Evolutionary conservation across 2,329 filamentous ascomycete genomes (phyloP).

Genomic region (Pseudocercospora eumusae): DNA sequence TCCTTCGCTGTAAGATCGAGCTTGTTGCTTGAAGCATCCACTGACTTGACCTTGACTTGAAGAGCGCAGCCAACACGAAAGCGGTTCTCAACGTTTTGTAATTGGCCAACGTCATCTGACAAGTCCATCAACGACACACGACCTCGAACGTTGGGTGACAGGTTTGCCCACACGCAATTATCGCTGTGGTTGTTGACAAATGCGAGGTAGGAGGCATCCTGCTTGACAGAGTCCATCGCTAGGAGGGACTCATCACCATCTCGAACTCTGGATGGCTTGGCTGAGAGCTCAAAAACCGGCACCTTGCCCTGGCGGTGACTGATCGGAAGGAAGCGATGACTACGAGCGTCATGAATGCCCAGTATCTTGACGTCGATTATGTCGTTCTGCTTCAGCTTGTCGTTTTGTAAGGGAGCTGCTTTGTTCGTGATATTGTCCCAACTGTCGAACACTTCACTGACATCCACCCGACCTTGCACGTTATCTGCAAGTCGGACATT

Average conservation of each 20-base stretch:
- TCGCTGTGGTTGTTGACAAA: conserved; percentile 88
- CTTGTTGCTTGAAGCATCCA: conserved; percentile 71
- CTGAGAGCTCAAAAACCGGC: conserved; percentile 80
- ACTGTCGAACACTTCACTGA: conserved; percentile 83
- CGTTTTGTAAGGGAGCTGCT: conserved; percentile 72
- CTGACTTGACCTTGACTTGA: conserved; percentile 72
- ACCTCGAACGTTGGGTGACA: conserved; percentile 85
- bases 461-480: conserved; percentile 87
- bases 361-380: conserved; percentile 74
- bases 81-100: conserved; percentile 73
- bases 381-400: conserved; percentile 68
- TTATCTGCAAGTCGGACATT: conserved; percentile 88
- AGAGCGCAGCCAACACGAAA: conserved; percentile 91
- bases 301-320: conserved; percentile 79
- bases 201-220: conserved; percentile 71
- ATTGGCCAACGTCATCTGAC: conserved; percentile 78
- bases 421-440: conserved; percentile 85
- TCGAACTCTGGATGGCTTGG: conserved; percentile 58
- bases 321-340: conserved; percentile 88
- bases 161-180: conserved; percentile 83
- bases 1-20: conserved; percentile 67
- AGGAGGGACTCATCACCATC: conserved; percentile 60
- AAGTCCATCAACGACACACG: conserved; percentile 80
- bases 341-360: conserved; percentile 85
- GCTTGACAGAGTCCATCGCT: conserved; percentile 69